Conservation (phyloP, 331 rosid genomes). For the Spiraea crenata region DNA sequence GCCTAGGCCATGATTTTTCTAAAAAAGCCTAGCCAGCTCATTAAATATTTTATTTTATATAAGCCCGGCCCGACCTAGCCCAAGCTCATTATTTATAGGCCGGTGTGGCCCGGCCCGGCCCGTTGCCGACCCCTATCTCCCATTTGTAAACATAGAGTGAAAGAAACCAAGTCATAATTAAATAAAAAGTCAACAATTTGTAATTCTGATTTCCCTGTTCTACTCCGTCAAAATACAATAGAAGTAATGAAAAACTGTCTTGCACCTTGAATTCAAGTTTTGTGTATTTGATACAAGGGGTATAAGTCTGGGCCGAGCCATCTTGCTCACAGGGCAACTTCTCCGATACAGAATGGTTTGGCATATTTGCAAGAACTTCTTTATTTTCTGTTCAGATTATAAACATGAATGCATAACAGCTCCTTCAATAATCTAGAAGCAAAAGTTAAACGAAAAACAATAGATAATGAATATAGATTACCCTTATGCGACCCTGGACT, state of each 20-base stretch:
- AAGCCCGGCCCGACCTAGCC: too few species aligned
- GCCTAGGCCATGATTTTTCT: too few species aligned
- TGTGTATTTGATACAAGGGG: slow-evolving; percentile 72
- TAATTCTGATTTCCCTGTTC: not conserved
- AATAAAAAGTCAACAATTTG: not conserved
- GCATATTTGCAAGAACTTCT: slow-evolving; percentile 29
- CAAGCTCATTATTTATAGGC: too few species aligned
- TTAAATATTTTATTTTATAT: too few species aligned
- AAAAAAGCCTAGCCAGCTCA: too few species aligned
- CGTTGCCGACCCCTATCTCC: too few species aligned
- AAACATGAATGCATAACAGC: slow-evolving; percentile 14
- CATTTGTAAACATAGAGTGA: not conserved
- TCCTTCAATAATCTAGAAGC: slow-evolving; percentile 12
- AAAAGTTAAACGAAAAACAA: slow-evolving; percentile 2
- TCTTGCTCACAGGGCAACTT: slow-evolving; percentile 46
- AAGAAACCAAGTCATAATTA: not conserved
- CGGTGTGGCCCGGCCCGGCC: too few species aligned
- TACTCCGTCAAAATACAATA: not conserved
- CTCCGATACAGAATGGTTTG: slow-evolving; percentile 40
- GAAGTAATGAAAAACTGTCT: slow-evolving; percentile 1
- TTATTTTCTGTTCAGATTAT: slow-evolving; percentile 35
- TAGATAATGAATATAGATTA: slow-evolving; percentile 25
- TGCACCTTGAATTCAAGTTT: slow-evolving; percentile 90
- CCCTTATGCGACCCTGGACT: slow-evolving; percentile 29
- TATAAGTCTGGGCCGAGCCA: slow-evolving; percentile 45